Conservation (phyloP, 768 basidiomycete species). For the Exsudoporus frostii region DNA sequence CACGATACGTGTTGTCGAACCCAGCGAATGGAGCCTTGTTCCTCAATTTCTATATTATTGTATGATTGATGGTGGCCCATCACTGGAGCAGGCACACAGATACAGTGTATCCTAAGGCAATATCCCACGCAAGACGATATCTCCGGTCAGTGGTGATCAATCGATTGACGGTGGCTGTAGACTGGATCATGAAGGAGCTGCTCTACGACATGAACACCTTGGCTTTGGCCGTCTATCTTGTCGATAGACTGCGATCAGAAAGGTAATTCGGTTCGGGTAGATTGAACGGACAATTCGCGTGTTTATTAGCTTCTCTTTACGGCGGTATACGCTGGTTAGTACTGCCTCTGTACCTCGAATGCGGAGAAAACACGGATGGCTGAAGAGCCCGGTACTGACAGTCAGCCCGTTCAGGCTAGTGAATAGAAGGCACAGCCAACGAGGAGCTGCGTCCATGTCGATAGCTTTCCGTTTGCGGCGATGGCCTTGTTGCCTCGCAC, state of each 20-base stretch:
- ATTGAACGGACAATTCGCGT: too few species aligned
- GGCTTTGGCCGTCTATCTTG: too few species aligned
- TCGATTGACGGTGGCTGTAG: not conserved
- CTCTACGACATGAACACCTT: not conserved
- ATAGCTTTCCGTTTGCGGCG: slow-evolving; percentile 1
- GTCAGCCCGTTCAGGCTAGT: too few species aligned
- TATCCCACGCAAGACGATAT: too few species aligned
- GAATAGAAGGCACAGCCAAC: too few species aligned
- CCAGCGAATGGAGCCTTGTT: not conserved
- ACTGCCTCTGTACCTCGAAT: not conserved
- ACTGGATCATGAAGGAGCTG: not conserved
- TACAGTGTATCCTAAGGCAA: not conserved
- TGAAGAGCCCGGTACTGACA: too few species aligned
- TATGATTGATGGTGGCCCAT: not conserved
- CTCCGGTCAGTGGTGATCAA: not conserved
- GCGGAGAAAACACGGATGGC: too few species aligned
- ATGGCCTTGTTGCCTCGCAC: slow-evolving; percentile 13
- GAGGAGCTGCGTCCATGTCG: not conserved
- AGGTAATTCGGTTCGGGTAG: too few species aligned
- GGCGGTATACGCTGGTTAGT: too few species aligned
- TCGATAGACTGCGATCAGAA: too few species aligned
- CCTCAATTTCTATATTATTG: not conserved
- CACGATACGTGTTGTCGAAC: not conserved
- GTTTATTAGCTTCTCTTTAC: not conserved
- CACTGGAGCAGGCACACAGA: too few species aligned